A percentile compares a stretch with the other conserved stretches of the same genome.
Conservation (phyloP, 176 grass and related monocot genomes). For the Cocos nucifera region DNA sequence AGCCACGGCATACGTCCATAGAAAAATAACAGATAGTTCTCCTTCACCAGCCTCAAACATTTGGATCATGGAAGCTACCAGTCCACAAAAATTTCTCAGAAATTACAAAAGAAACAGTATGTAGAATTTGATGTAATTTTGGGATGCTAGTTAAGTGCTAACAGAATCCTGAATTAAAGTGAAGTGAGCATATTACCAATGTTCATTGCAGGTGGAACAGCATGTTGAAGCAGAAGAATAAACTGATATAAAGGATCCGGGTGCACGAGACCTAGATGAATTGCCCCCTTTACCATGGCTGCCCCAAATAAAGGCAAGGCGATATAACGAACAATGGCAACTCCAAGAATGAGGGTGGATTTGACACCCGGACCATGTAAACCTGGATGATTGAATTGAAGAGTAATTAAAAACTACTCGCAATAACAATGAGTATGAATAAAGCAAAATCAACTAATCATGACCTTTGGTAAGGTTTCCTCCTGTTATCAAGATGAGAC, state of each 20-base stretch:
- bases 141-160: too few relatives aligned
- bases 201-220: constrained; percentile 85
- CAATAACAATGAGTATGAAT: too few relatives aligned
- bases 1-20: constrained; percentile 67
- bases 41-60: constrained; percentile 64
- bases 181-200: constrained; percentile 26
- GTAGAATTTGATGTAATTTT: too few relatives aligned
- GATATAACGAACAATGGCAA: constrained; percentile 53
- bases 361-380: constrained; percentile 35
- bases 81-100: too few relatives aligned
- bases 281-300: constrained; percentile 41
- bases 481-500: constrained; percentile 79
- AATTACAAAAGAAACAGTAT: too few relatives aligned
- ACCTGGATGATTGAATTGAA: constrained; percentile 24
- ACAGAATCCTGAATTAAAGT: too few relatives aligned
- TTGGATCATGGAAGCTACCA: constrained; percentile 65
- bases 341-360: constrained; percentile 36
- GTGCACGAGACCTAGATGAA: constrained; percentile 41
- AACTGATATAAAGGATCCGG: constrained; percentile 79
- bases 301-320: constrained; percentile 51
- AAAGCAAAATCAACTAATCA: too few relatives aligned
- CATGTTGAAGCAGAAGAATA: constrained; percentile 75
- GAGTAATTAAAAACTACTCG: too few relatives aligned
- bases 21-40: constrained; percentile 83
- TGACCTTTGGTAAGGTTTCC: constrained; percentile 72